Evolutionary conservation across 2,329 filamentous ascomycete species (phyloP).

Genomic region (Aspergillus sp.): DNA sequence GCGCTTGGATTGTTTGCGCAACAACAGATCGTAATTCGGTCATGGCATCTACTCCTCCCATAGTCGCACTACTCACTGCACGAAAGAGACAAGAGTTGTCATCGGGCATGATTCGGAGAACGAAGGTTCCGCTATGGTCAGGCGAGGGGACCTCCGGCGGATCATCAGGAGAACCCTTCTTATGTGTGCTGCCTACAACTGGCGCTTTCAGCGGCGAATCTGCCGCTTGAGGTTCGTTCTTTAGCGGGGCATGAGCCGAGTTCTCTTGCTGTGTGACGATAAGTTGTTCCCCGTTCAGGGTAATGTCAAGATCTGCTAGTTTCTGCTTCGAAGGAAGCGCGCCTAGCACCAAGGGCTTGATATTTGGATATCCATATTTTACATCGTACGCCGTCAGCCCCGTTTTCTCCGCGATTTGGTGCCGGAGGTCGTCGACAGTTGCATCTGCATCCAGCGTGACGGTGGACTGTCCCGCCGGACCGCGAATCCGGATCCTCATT

Average conservation of each 20-base stretch:
- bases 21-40: slow-evolving; percentile 74
- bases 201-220: slow-evolving; percentile 26
- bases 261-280: slow-evolving; percentile 58
- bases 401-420: slow-evolving; percentile 58
- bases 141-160: slow-evolving; percentile 63
- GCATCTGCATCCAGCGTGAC: slow-evolving; percentile 69
- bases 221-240: slow-evolving; percentile 14
- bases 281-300: slow-evolving; percentile 68
- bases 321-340: slow-evolving; percentile 51
- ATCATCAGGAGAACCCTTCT: slow-evolving; percentile 52
- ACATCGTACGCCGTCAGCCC: slow-evolving; percentile 68
- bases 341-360: slow-evolving; percentile 64
- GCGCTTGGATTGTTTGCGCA: slow-evolving; percentile 72
- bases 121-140: slow-evolving; percentile 58
- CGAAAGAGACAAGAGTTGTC: slow-evolving; percentile 95
- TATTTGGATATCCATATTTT: slow-evolving; percentile 81
- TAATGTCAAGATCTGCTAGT: slow-evolving; percentile 60
- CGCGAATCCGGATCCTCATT: slow-evolving; percentile 76
- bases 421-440: slow-evolving; percentile 45
- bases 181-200: slow-evolving; percentile 44
- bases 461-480: slow-evolving; percentile 70
- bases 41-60: slow-evolving; percentile 67
- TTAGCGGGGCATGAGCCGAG: slow-evolving; percentile 11
- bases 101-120: slow-evolving; percentile 92
- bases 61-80: slow-evolving; percentile 78